phyloP scores from a whole-genome alignment of 2,329 filamentous ascomycete genomes.

The Orbilia quercus region DNA sequence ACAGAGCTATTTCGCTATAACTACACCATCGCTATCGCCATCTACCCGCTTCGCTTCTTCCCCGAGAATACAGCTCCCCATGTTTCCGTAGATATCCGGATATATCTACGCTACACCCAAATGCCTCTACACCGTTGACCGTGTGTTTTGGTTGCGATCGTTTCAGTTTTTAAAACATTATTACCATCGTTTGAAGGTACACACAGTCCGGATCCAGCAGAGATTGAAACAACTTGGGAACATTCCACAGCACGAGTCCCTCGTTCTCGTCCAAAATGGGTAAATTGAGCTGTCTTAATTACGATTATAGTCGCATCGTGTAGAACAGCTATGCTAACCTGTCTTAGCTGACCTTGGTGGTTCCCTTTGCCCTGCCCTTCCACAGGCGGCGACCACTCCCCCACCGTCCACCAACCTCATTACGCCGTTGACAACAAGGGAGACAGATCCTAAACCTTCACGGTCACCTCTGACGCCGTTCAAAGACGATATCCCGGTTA shows the following conservation, averaged over 20 bases:
- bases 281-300: constrained; percentile 10
- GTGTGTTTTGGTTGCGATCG: constrained; percentile 29
- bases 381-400: constrained; percentile 44
- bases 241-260: background rate
- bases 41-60: constrained; percentile 21
- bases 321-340: constrained; percentile 4
- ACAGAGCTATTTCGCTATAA: constrained; percentile 20
- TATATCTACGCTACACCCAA: constrained; percentile 34
- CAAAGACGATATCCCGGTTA: constrained; percentile 33
- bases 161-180: too few species aligned
- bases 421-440: constrained; percentile 28
- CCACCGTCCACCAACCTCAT: constrained; percentile 39
- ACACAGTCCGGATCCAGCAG: background rate
- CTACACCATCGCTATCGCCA: constrained; percentile 21
- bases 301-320: background rate
- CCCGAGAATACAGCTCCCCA: constrained; percentile 20
- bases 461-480: constrained; percentile 35
- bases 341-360: constrained; percentile 27
- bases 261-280: constrained; percentile 37
- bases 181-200: background rate
- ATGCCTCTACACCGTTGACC: constrained; percentile 41
- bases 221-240: background rate
- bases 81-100: constrained; percentile 49
- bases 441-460: constrained; percentile 26
- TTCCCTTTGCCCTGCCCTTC: constrained; percentile 36